A percentile compares a stretch with the other conserved stretches of the same genome.
Conservation (phyloP, 306 rosid species). For the Spatholobus suberectus region DNA sequence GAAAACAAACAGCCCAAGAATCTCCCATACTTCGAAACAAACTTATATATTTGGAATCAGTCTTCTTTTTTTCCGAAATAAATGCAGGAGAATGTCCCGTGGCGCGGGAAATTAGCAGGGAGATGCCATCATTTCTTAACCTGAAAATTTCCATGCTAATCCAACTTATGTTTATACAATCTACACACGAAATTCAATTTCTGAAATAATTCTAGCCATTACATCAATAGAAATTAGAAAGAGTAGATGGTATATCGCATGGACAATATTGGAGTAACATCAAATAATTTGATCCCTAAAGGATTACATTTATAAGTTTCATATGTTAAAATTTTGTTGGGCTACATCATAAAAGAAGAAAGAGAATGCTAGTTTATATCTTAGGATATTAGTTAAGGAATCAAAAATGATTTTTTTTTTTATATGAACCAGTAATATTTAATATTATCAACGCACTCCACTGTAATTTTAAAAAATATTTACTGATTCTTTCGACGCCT, state of each 20-base stretch:
- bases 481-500: neutral
- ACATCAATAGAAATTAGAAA: neutral
- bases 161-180: slow-evolving; percentile 20
- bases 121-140: slow-evolving; percentile 45
- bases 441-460: neutral
- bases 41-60: slow-evolving; percentile 35
- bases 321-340: neutral
- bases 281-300: neutral
- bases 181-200: slow-evolving; percentile 6
- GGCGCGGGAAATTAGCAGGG: slow-evolving; percentile 34
- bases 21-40: slow-evolving; percentile 37
- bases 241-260: neutral
- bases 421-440: neutral
- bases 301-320: slow-evolving; percentile 7
- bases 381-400: neutral
- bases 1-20: slow-evolving; percentile 45
- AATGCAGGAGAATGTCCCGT: slow-evolving; percentile 43
- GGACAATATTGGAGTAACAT: neutral
- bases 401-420: neutral
- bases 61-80: slow-evolving; percentile 38
- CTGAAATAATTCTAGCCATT: slow-evolving; percentile 27
- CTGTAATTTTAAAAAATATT: neutral
- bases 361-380: neutral
- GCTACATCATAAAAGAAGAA: neutral
- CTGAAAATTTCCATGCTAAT: slow-evolving; percentile 50